These are phyloP conservation scores for Penicillium brasilianum DNA, from an alignment of 2,329 filamentous ascomycete genomes.

Conservation along the genomic window DNA sequence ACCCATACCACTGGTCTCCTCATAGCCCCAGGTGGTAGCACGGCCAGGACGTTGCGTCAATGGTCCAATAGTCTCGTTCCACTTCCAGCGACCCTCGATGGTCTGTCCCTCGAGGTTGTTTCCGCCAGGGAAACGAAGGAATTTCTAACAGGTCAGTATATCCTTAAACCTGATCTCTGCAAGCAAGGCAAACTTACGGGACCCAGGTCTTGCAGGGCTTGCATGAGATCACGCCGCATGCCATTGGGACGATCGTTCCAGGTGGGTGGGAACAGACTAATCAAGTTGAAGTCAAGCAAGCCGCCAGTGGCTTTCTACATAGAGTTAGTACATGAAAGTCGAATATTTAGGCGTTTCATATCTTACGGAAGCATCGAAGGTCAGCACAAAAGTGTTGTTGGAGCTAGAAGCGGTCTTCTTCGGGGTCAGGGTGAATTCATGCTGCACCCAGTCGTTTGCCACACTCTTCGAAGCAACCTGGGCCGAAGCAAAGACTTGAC, in stretches of 20 bases:
- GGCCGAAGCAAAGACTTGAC: slow-evolving; percentile 38
- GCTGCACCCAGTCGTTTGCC: slow-evolving; percentile 47
- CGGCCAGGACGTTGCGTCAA: slow-evolving; percentile 54
- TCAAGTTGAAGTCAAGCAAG: slow-evolving; percentile 57
- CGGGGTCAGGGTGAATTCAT: slow-evolving; percentile 42
- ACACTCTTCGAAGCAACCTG: slow-evolving; percentile 42
- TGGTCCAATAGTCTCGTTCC: slow-evolving; percentile 59
- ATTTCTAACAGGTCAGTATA: slow-evolving; percentile 36
- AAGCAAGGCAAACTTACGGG: slow-evolving; percentile 25
- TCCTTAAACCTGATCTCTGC: neutral
- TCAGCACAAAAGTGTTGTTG: slow-evolving; percentile 59
- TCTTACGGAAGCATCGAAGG: slow-evolving; percentile 51
- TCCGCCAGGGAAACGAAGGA: slow-evolving; percentile 58
- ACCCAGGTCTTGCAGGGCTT: slow-evolving; percentile 41
- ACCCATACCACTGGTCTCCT: slow-evolving; percentile 52
- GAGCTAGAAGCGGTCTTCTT: slow-evolving; percentile 33
- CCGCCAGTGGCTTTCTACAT: slow-evolving; percentile 42
- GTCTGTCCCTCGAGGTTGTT: slow-evolving; percentile 56
- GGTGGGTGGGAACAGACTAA: slow-evolving; percentile 60
- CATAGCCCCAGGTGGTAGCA: slow-evolving; percentile 50
- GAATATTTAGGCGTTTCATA: too few relatives aligned
- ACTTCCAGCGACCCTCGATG: slow-evolving; percentile 51
- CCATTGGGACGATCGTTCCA: slow-evolving; percentile 60
- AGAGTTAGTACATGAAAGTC: neutral
- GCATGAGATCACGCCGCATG: slow-evolving; percentile 55